Percentiles rank a stretch among this genome's conserved stretches.
phyloP scores from a whole-genome alignment of 345 rosid genomes.

The Dipteronia sinensis region DNA sequence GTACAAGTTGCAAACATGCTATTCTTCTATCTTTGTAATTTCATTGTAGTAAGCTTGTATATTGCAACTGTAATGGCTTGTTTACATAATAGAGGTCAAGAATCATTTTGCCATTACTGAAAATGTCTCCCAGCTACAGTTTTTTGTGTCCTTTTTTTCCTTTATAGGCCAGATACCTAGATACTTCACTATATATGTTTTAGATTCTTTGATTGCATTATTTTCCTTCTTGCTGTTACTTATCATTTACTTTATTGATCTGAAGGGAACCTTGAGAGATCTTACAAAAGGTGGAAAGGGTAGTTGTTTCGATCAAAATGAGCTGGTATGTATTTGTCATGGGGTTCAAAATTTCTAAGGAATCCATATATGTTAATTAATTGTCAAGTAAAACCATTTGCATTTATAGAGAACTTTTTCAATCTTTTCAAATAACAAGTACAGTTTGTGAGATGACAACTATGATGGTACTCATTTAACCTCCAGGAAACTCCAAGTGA shows the following conservation, averaged over 20 bases:
- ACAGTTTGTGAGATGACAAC: constrained; percentile 3
- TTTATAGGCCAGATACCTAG: not conserved
- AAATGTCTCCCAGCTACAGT: not conserved
- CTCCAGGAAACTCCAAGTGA: constrained; percentile 37
- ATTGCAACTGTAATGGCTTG: not conserved
- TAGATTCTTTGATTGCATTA: not conserved
- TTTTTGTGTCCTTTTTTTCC: not conserved
- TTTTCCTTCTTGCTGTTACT: constrained; percentile 14
- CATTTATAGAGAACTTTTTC: not conserved
- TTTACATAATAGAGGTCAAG: not conserved
- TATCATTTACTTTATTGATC: constrained; percentile 12
- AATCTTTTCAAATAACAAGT: constrained; percentile 6
- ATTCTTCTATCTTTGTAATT: not conserved
- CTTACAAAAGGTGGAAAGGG: constrained; percentile 46
- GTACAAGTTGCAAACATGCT: not conserved
- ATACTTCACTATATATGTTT: not conserved
- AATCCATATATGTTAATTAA: not conserved
- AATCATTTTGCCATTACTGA: not conserved
- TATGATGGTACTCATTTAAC: constrained; percentile 16
- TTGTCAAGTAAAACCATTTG: constrained; percentile 1
- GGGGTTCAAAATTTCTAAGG: not conserved
- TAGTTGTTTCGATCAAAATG: constrained; percentile 33
- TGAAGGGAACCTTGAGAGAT: constrained; percentile 55
- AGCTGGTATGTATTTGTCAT: constrained; percentile 34
- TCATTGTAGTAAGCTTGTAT: not conserved